Percentiles rank a stretch among this genome's conserved stretches.
Evolutionary conservation across 306 rosid genomes (phyloP).

Genomic region (Vigna radiata): DNA sequence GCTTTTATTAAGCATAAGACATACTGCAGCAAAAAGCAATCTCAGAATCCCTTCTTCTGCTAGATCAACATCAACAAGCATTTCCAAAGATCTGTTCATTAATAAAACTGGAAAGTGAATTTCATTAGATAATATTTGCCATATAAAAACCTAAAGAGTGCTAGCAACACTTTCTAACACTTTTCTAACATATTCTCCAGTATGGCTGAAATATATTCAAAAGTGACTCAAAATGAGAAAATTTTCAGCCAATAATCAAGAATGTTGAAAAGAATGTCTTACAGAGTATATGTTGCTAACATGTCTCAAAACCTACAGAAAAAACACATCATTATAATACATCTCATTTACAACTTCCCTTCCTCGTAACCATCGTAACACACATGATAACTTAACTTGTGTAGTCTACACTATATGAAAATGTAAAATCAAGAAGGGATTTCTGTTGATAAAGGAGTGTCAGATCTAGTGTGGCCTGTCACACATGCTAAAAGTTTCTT

Average conservation of each 20-base stretch:
- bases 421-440: neutral
- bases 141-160: constrained; percentile 37
- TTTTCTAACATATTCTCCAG: neutral
- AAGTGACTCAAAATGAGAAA: neutral
- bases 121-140: constrained; percentile 57
- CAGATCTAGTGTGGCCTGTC: neutral
- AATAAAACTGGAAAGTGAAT: constrained; percentile 62
- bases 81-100: constrained; percentile 90
- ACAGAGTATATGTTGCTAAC: neutral
- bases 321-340: constrained; percentile 29
- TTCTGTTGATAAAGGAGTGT: neutral
- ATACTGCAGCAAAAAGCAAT: constrained; percentile 83
- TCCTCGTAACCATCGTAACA: constrained; percentile 34
- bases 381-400: constrained; percentile 4
- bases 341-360: constrained; percentile 36
- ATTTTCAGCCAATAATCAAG: neutral
- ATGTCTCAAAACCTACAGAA: constrained; percentile 29
- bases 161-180: neutral
- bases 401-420: constrained; percentile 26
- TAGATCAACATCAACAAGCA: constrained; percentile 85
- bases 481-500: neutral
- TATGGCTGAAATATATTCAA: neutral
- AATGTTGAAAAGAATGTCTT: neutral
- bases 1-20: constrained; percentile 77
- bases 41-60: constrained; percentile 92